phyloP scores from a whole-genome alignment of 345 rosid genomes.

The Pistacia integerrima region DNA sequence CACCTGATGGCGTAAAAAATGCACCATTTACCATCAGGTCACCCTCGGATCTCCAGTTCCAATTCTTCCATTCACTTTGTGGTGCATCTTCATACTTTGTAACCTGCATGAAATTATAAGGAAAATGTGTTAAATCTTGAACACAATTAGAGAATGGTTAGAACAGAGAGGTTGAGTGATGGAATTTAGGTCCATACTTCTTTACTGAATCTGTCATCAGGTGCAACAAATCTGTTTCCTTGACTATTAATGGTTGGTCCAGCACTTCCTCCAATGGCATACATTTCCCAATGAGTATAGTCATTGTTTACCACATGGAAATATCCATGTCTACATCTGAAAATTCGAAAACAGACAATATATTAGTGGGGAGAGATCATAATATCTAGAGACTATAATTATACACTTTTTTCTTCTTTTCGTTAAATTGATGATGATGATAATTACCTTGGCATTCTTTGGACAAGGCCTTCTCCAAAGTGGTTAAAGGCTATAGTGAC shows the following conservation, averaged over 20 bases:
- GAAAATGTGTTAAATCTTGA: not conserved
- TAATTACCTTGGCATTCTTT: conserved; percentile 78
- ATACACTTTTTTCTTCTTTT: not conserved
- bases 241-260: conserved; percentile 83
- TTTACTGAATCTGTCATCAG: conserved; percentile 55
- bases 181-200: conserved; percentile 43
- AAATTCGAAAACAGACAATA: not conserved
- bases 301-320: conserved; percentile 95
- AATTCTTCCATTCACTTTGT: conserved; percentile 56
- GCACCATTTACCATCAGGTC: conserved; percentile 75
- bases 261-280: conserved; percentile 89
- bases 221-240: conserved; percentile 77
- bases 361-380: not conserved
- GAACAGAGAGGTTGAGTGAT: not conserved
- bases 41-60: conserved; percentile 90
- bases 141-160: not conserved
- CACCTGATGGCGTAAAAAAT: conserved; percentile 65
- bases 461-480: conserved; percentile 88
- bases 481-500: conserved; percentile 85
- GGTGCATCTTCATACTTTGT: conserved; percentile 84
- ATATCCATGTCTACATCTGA: conserved; percentile 80
- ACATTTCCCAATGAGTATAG: conserved; percentile 92
- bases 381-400: not conserved
- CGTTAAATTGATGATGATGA: conserved; percentile 17
- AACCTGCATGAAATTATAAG: conserved; percentile 35